Percentiles rank a stretch among this genome's conserved stretches.
Conservation (phyloP, 176 grass and related monocot species). For the Ampelocalamus luodianensis region DNA sequence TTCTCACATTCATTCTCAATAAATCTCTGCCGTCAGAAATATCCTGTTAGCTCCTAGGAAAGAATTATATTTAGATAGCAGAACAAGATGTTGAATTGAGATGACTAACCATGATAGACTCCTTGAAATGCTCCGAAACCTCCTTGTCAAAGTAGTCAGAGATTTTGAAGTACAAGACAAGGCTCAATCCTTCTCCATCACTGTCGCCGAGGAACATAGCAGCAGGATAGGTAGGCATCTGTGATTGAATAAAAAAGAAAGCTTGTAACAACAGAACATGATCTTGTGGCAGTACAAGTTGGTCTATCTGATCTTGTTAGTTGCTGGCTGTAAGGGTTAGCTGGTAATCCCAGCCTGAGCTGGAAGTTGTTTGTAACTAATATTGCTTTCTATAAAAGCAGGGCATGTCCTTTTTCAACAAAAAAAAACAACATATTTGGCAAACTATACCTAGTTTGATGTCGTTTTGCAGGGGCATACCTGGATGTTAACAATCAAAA, state of each 20-base stretch:
- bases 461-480: conserved; percentile 43
- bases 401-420: too few species aligned
- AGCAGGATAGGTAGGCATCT: conserved; percentile 96
- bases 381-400: too few species aligned
- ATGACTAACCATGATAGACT: conserved; percentile 68
- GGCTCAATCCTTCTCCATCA: conserved; percentile 87
- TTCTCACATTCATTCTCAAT: conserved; percentile 83
- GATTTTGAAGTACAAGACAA: conserved; percentile 89
- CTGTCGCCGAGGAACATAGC: conserved; percentile 92
- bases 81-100: conserved; percentile 20
- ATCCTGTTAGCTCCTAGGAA: conserved; percentile 22
- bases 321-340: too few species aligned
- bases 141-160: conserved; percentile 94
- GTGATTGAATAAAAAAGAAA: conserved; percentile 36
- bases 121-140: conserved; percentile 87
- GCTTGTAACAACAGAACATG: background rate
- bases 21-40: conserved; percentile 59
- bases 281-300: too few species aligned
- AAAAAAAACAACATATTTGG: background rate
- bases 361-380: too few species aligned
- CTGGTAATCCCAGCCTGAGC: too few species aligned
- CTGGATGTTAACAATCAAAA: conserved; percentile 94
- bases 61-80: background rate
- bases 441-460: background rate
- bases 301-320: too few species aligned